Evolutionary conservation across 2,329 filamentous ascomycete genomes (phyloP).

Genomic region (Diplodia scrobiculata): DNA sequence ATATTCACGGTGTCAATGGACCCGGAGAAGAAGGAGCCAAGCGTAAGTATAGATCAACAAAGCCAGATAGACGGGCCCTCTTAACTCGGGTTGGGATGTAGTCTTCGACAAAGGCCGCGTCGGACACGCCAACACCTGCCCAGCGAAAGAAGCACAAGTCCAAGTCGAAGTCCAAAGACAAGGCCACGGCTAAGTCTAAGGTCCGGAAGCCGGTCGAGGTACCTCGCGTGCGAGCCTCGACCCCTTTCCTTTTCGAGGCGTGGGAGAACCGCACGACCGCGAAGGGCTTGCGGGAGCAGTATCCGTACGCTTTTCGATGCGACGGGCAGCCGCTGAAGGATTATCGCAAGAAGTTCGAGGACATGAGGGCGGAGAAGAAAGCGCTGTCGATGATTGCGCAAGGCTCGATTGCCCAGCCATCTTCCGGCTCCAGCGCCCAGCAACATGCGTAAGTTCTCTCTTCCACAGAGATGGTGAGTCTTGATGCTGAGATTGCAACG

Average conservation of each 20-base stretch:
- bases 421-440: not conserved
- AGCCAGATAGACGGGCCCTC: not conserved
- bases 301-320: not conserved
- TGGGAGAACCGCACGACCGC: not conserved
- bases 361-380: not conserved
- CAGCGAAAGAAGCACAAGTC: not conserved
- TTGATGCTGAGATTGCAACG: not conserved
- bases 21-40: not conserved
- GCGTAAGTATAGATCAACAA: not conserved
- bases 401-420: not conserved
- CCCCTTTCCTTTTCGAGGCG: not conserved
- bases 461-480: not conserved
- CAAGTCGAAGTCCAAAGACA: not conserved
- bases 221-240: not conserved
- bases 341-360: not conserved
- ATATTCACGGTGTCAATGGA: not conserved
- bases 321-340: not conserved
- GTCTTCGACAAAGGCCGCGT: not conserved
- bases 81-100: not conserved
- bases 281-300: not conserved
- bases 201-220: not conserved
- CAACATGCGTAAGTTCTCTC: not conserved
- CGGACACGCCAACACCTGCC: not conserved
- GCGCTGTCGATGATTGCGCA: not conserved
- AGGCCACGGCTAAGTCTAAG: not conserved